Evolutionary conservation across 106 monocot species (phyloP).

Genomic region (Agapanthus africanus): DNA sequence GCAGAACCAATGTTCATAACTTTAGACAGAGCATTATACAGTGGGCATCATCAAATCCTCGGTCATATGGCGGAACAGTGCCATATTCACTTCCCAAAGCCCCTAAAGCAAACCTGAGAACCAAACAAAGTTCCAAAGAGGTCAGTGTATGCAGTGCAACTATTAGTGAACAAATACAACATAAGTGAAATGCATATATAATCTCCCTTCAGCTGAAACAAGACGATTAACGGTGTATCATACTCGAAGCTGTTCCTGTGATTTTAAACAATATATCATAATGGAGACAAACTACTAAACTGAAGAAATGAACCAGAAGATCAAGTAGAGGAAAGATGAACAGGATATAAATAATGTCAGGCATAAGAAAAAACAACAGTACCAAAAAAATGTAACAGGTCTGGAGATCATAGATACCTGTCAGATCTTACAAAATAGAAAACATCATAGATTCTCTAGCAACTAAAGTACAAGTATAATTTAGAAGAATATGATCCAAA

Average conservation of each 20-base stretch:
- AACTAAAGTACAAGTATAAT: no score
- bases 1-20: not conserved
- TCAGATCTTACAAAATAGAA: no score
- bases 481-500: no score
- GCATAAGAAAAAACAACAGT: no score
- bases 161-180: not conserved
- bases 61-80: not conserved
- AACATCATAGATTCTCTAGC: no score
- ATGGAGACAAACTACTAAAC: not conserved
- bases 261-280: constrained; percentile 2
- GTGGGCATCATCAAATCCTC: not conserved
- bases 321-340: not conserved
- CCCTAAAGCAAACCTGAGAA: not conserved
- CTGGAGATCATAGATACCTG: no score
- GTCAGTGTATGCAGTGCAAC: not conserved
- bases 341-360: no score
- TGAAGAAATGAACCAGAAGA: not conserved
- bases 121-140: not conserved
- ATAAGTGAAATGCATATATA: not conserved
- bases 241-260: constrained; percentile 1
- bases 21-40: not conserved
- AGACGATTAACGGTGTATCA: not conserved
- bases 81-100: not conserved
- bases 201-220: constrained; percentile 6
- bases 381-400: no score